These are phyloP conservation scores for Dryadomyces quercivorus DNA, from an alignment of 2,329 filamentous ascomycete genomes.

Conservation along the genomic window DNA sequence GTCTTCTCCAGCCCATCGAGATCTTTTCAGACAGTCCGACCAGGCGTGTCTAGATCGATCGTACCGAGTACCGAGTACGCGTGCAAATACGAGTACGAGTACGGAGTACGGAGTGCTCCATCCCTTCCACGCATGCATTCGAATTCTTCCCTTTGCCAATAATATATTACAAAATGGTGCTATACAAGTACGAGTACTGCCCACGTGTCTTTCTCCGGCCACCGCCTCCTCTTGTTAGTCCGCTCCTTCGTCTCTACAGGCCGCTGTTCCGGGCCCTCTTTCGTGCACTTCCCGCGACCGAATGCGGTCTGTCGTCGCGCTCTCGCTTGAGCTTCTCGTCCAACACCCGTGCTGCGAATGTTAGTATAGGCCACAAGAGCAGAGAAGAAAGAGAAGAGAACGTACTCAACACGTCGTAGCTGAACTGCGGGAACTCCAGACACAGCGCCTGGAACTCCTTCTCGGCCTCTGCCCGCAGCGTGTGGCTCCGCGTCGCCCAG, in stretches of 20 bases:
- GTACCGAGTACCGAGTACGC: no score
- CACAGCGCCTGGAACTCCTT: slow-evolving; percentile 75
- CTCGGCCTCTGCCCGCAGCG: slow-evolving; percentile 75
- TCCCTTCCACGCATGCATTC: no score
- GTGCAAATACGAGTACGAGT: not conserved
- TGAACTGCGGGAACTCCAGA: slow-evolving; percentile 81
- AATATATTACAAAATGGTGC: no score
- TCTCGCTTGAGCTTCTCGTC: slow-evolving; percentile 57
- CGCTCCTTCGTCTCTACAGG: slow-evolving; percentile 3
- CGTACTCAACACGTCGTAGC: slow-evolving; percentile 80
- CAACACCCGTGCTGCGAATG: slow-evolving; percentile 41
- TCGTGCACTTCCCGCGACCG: slow-evolving; percentile 31
- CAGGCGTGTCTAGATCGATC: no score
- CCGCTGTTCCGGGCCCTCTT: slow-evolving; percentile 44
- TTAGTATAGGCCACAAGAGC: not conserved
- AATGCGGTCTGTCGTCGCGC: slow-evolving; percentile 20
- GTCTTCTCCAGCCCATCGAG: no score
- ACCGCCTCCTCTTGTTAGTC: no score
- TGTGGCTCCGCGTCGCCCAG: slow-evolving; percentile 73
- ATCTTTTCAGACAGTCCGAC: no score
- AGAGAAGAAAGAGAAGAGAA: slow-evolving; percentile 9
- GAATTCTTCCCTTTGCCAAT: no score
- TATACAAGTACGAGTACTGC: no score
- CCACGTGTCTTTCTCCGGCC: no score
- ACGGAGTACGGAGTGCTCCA: not conserved